Evolutionary conservation across 768 basidiomycete genomes (phyloP).

Genomic region (Fibroporia radiculosa): DNA sequence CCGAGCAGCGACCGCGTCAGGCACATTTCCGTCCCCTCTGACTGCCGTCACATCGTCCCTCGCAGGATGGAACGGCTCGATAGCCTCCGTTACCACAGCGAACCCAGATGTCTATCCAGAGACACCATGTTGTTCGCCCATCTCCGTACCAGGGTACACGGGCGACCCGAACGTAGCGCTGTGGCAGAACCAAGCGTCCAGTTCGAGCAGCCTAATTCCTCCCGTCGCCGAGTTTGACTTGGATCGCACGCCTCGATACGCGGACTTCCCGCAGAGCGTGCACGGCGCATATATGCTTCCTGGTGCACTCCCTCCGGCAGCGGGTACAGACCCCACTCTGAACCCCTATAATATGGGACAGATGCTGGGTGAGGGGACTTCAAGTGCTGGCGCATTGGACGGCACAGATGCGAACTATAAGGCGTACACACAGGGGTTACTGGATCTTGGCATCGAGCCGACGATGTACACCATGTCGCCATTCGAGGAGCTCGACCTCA

Average conservation of each 20-base stretch:
- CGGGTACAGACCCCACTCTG: not conserved
- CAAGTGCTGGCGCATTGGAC: not conserved
- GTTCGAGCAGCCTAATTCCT: conserved; percentile 1
- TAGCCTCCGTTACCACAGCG: not conserved
- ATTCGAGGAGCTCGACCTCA: conserved; percentile 16
- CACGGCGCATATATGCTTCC: not conserved
- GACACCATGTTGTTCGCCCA: not conserved
- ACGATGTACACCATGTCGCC: conserved; percentile 13
- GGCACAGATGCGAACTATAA: conserved; percentile 15
- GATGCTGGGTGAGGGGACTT: not conserved
- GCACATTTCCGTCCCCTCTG: conserved; percentile 22
- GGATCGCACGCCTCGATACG: conserved; percentile 13
- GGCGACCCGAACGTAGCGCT: not conserved
- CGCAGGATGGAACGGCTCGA: conserved; percentile 29
- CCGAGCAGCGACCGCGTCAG: conserved; percentile 18
- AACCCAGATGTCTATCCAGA: not conserved
- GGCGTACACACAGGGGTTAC: conserved; percentile 17
- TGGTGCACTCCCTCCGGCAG: not conserved
- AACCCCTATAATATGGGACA: not conserved
- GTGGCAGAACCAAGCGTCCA: not conserved
- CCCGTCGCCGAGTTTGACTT: conserved; percentile 12
- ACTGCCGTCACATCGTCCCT: conserved; percentile 31
- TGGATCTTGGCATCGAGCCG: conserved; percentile 16
- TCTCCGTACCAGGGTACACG: not conserved
- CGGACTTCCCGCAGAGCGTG: not conserved